Evolutionary conservation across 169 alveolate species (phyloP), one percentile per base, ranked within the genome.

Genomic region (Cryptosporidium baileyi): DNA sequence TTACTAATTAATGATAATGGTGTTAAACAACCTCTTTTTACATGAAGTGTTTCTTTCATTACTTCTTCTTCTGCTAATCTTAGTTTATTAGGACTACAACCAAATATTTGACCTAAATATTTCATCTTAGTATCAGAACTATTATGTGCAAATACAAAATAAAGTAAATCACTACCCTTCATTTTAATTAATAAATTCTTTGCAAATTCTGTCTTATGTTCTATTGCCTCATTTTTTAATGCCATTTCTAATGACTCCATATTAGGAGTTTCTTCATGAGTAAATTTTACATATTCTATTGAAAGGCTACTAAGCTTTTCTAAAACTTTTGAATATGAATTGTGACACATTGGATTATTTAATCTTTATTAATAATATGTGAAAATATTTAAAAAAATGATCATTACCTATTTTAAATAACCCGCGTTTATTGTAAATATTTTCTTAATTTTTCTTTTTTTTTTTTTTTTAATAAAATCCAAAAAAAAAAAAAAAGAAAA

Each of bases 81-180:
- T 17, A 88, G 82, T 38, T 63, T 89, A 34, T 63, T 59, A 3
- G 80, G 80, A 7, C 40, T 47, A 19, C 38, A 54, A 44, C 90
- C 90, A 34, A 88, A 61, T n/a, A 63, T 41, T 19, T 80, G 81
- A 15, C 81, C 90, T 13, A 88, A 43, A 62, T 63, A 51, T 47
- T 88, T 88, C 89, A 67, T 67, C 24, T 88, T 62, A 24, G 91
- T 88, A 59, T 80, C 88, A 19, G 91, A 63, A n/a, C 30, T 17
- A 44, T 88, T 80, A n/a, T 67, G 88, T 6, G 91, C 91, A 32
- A 79, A 38, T 22, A 74, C 57, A 17, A 80, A 43, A 51, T 81
- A 81, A 13, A 67, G 52, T 34, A 26, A 61, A 8, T 81, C 89
- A 19, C 40, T 59, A 43, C 67, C 67, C 62, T 88, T 88, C 63